A percentile compares a stretch with the other conserved stretches of the same genome.
These are phyloP conservation scores for Saccharomycopsis sp. DNA, from an alignment of 805 yeast species.

Conservation along the genomic window DNA sequence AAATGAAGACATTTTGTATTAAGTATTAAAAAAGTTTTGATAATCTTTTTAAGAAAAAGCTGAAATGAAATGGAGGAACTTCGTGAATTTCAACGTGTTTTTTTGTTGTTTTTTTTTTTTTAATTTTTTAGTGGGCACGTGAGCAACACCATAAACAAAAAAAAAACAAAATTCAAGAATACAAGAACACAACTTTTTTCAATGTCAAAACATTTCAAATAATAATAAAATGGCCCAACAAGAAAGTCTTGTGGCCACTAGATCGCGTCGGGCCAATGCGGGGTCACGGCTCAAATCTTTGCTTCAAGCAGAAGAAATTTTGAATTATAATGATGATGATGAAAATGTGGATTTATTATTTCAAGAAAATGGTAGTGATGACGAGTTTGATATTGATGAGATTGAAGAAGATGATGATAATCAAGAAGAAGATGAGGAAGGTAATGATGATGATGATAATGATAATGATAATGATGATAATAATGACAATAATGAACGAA, in stretches of 20 bases:
- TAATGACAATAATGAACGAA: background rate
- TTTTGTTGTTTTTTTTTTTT: background rate
- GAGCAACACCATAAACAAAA: background rate
- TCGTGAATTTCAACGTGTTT: too few species aligned
- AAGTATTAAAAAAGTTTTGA: background rate
- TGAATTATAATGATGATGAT: constrained; percentile 52
- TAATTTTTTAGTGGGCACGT: background rate
- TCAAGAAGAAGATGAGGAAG: constrained; percentile 9
- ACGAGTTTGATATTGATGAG: constrained; percentile 12
- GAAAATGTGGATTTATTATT: constrained; percentile 64
- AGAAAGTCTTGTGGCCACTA: constrained; percentile 69
- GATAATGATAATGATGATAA: background rate
- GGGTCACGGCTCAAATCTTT: constrained; percentile 73
- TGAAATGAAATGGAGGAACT: too few species aligned
- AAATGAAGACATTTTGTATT: constrained; percentile 26
- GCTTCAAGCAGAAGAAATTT: constrained; percentile 49
- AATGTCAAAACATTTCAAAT: too few species aligned
- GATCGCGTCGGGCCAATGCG: constrained; percentile 78
- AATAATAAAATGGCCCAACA: too few species aligned
- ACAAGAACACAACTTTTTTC: too few species aligned
- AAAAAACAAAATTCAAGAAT: too few species aligned
- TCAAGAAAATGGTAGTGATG: constrained; percentile 29
- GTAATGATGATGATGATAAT: constrained; percentile 2
- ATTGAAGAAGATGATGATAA: constrained; percentile 5
- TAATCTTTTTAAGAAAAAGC: background rate